Percentiles rank a stretch among this genome's conserved stretches.
phyloP scores from a whole-genome alignment of 1,139 yeast genomes.

The Zygotorulaspora mrakii region DNA sequence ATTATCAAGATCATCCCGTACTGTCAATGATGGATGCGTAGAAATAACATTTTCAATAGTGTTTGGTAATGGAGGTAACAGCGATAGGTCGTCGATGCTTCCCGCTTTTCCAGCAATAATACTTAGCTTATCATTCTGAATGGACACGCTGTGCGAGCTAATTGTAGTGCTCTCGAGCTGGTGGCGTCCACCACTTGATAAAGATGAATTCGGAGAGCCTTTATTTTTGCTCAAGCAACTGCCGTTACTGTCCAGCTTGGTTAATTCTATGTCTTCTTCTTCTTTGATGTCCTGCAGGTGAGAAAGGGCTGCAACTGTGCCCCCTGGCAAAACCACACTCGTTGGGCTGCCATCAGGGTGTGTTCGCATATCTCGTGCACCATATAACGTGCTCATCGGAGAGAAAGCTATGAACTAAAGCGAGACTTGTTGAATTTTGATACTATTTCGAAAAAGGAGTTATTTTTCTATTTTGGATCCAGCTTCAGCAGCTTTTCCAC shows the following conservation, averaged over 20 bases:
- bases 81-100: slow-evolving; percentile 24
- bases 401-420: neutral
- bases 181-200: slow-evolving; percentile 1
- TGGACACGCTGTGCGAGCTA: no score
- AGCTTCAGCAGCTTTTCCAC: no score
- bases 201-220: slow-evolving; percentile 2
- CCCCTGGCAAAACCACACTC: neutral
- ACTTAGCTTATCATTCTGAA: no score
- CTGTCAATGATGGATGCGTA: slow-evolving; percentile 5
- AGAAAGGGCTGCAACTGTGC: neutral
- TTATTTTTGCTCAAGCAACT: slow-evolving; percentile 5
- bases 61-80: slow-evolving; percentile 34
- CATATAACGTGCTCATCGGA: slow-evolving; percentile 6
- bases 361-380: slow-evolving; percentile 3
- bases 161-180: slow-evolving; percentile 1
- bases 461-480: no score
- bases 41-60: slow-evolving; percentile 12
- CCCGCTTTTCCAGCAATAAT: slow-evolving; percentile 4
- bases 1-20: slow-evolving; percentile 4
- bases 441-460: no score
- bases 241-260: slow-evolving; percentile 7
- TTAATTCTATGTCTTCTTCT: slow-evolving; percentile 24
- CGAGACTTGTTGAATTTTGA: no score
- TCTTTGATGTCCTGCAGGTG: slow-evolving; percentile 30
- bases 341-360: slow-evolving; percentile 3